Conservation (phyloP, 2,329 filamentous ascomycete species). For the Colletotrichum lupini region DNA sequence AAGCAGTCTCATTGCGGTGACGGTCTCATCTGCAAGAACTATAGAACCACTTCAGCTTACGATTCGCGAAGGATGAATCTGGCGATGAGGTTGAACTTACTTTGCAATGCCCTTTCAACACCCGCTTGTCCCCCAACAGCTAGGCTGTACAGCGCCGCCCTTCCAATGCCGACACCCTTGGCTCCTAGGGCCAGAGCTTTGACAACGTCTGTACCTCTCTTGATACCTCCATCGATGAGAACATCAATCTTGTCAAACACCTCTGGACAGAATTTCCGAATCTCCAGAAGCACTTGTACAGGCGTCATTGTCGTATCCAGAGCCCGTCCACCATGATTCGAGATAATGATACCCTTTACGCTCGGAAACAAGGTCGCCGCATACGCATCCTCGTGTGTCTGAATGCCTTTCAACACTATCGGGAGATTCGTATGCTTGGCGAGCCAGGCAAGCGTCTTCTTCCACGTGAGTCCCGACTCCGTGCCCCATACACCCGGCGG, state of each 20-base stretch:
- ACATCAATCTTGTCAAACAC: slow-evolving; percentile 61
- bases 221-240: slow-evolving; percentile 64
- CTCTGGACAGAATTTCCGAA: slow-evolving; percentile 60
- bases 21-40: slow-evolving; percentile 42
- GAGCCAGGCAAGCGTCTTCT: slow-evolving; percentile 62
- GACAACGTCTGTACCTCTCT: slow-evolving; percentile 64
- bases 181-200: slow-evolving; percentile 65
- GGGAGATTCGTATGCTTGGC: slow-evolving; percentile 56
- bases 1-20: slow-evolving; percentile 41
- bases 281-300: slow-evolving; percentile 59
- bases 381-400: slow-evolving; percentile 60
- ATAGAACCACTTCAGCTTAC: background rate
- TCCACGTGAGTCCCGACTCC: slow-evolving; percentile 64
- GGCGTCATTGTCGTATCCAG: slow-evolving; percentile 50
- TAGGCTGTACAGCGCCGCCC: slow-evolving; percentile 63
- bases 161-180: slow-evolving; percentile 63
- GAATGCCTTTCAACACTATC: slow-evolving; percentile 68
- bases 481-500: slow-evolving; percentile 44
- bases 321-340: slow-evolving; percentile 68
- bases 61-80: background rate
- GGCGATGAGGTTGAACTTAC: slow-evolving; percentile 50
- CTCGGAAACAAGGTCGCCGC: slow-evolving; percentile 30
- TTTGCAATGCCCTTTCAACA: slow-evolving; percentile 64
- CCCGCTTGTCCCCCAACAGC: slow-evolving; percentile 63
- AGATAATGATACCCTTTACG: slow-evolving; percentile 65